phyloP scores from a whole-genome alignment of 2,329 filamentous ascomycete genomes.

The Fusarium denticulatum region DNA sequence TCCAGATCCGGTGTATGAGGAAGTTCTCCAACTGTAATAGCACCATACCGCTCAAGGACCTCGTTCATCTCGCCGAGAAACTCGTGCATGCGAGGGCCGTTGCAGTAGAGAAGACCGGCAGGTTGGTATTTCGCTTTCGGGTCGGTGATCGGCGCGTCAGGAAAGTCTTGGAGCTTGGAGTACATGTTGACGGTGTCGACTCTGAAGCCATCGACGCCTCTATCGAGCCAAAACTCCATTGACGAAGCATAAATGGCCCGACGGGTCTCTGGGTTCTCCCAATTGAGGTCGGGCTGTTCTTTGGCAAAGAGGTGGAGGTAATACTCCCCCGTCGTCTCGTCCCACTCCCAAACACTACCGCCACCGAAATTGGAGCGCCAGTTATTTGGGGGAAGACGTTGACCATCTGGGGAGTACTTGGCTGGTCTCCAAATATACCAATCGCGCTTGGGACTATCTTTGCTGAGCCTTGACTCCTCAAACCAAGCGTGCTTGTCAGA shows the following conservation, averaged over 20 bases:
- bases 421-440: conserved; percentile 73
- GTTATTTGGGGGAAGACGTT: conserved; percentile 77
- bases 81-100: conserved; percentile 75
- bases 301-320: conserved; percentile 80
- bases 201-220: conserved; percentile 78
- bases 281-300: conserved; percentile 87
- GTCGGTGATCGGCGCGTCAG: conserved; percentile 66
- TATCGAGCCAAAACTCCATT: conserved; percentile 82
- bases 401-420: conserved; percentile 62
- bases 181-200: conserved; percentile 80
- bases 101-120: conserved; percentile 67
- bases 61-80: conserved; percentile 73
- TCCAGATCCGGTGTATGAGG: conserved; percentile 68
- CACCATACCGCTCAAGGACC: conserved; percentile 68
- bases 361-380: conserved; percentile 72
- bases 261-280: conserved; percentile 76
- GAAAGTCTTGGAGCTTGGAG: conserved; percentile 68
- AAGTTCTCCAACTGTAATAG: conserved; percentile 78
- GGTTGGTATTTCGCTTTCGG: conserved; percentile 60
- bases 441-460: conserved; percentile 50
- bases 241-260: conserved; percentile 75
- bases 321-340: conserved; percentile 77
- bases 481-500: conserved; percentile 43
- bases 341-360: conserved; percentile 74
- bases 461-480: conserved; percentile 33